These are phyloP conservation scores for Coemansia javaensis DNA, from an alignment of 192 early-diverging fungal genomes.

Conservation along the genomic window DNA sequence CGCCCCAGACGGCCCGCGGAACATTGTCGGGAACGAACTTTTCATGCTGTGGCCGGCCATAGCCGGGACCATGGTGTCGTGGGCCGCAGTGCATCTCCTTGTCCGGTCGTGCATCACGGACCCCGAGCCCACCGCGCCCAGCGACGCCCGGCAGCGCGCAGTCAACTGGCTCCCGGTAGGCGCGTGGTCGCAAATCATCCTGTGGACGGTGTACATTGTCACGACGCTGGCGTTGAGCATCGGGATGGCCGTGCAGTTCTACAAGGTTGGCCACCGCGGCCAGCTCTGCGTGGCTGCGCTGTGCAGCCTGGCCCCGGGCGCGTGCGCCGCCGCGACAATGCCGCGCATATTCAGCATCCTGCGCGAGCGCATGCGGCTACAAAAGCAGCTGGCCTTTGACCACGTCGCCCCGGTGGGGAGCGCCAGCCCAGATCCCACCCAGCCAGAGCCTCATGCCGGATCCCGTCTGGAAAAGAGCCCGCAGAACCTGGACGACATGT, in stretches of 20 bases:
- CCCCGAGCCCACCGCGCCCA: background rate
- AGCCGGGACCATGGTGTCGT: conserved; percentile 8
- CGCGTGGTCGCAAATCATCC: conserved; percentile 4
- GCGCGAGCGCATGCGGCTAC: background rate
- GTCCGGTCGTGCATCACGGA: conserved; percentile 1
- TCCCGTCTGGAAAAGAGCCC: too few relatives aligned
- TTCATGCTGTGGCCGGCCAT: conserved; percentile 18
- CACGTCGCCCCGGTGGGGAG: background rate
- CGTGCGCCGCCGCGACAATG: background rate
- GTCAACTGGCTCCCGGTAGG: conserved; percentile 24
- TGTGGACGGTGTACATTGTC: conserved; percentile 12
- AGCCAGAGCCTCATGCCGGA: too few relatives aligned
- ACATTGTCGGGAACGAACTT: conserved; percentile 21
- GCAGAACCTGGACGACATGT: too few relatives aligned
- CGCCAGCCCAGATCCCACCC: background rate
- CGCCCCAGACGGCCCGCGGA: conserved; percentile 2
- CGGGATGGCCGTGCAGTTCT: conserved; percentile 5
- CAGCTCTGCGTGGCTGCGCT: background rate
- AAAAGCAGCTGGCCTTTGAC: background rate
- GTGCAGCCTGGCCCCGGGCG: background rate
- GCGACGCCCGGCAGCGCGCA: background rate
- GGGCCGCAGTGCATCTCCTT: conserved; percentile 14
- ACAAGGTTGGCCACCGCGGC: background rate
- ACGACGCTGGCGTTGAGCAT: background rate
- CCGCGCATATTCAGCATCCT: background rate